A percentile compares a stretch with the other conserved stretches of the same genome.
Evolutionary conservation across 768 basidiomycete genomes (phyloP).

Genomic region (Amanita fuliginea): DNA sequence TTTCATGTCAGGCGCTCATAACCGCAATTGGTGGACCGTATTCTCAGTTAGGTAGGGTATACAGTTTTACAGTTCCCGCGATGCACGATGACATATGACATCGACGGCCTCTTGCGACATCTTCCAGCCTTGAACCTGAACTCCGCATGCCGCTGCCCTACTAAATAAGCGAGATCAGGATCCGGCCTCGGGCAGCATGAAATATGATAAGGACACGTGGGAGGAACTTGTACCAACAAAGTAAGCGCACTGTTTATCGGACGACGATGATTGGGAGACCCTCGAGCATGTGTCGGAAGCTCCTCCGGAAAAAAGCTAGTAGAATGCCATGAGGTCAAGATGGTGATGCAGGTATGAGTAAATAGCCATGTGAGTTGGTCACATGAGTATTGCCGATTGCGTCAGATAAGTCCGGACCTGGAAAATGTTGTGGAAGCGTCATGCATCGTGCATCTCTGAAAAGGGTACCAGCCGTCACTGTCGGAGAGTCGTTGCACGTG

Average conservation of each 20-base stretch:
- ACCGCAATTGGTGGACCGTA: background rate
- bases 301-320: background rate
- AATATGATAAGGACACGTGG: background rate
- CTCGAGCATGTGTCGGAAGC: background rate
- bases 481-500: too few relatives aligned
- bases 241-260: background rate
- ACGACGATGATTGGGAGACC: background rate
- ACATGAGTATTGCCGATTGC: background rate
- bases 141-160: too few relatives aligned
- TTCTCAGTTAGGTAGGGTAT: too few relatives aligned
- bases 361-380: background rate
- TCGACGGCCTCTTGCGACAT: too few relatives aligned
- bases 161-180: too few relatives aligned
- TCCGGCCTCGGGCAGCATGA: too few relatives aligned
- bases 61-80: too few relatives aligned
- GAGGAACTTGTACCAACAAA: background rate
- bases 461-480: too few relatives aligned
- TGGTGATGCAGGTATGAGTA: background rate
- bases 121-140: too few relatives aligned
- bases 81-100: too few relatives aligned
- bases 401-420: background rate
- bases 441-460: too few relatives aligned
- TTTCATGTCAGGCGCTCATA: background rate
- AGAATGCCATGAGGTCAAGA: background rate
- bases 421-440: too few relatives aligned